These are phyloP conservation scores for Cochlearia excelsa DNA, from an alignment of 345 rosid genomes.

Conservation along the genomic window DNA sequence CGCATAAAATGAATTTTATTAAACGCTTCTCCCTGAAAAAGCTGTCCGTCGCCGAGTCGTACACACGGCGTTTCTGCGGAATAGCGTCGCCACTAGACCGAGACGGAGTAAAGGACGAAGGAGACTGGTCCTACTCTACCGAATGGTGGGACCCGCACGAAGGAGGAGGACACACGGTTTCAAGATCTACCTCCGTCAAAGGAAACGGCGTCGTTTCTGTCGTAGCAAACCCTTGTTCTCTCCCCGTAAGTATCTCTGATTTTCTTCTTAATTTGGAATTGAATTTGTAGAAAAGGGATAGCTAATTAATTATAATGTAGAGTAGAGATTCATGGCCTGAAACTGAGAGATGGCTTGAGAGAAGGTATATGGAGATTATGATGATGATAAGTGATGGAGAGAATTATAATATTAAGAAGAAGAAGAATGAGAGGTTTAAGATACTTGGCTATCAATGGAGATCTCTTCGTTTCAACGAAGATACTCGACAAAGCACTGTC, in stretches of 20 bases:
- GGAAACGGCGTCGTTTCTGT: conserved; percentile 91
- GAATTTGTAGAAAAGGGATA: background rate
- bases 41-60: conserved; percentile 28
- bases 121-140: conserved; percentile 75
- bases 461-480: conserved; percentile 70
- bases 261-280: background rate
- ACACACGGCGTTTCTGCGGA: conserved; percentile 45
- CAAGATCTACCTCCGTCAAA: conserved; percentile 48
- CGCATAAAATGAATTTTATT: conserved; percentile 13
- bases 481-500: conserved; percentile 80
- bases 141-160: conserved; percentile 81
- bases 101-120: conserved; percentile 57
- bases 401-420: too few species aligned
- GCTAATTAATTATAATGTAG: conserved; percentile 38
- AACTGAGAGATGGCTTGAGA: conserved; percentile 75
- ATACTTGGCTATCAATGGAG: conserved; percentile 90
- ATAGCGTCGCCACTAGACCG: background rate
- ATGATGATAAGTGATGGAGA: conserved; percentile 31
- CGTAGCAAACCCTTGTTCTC: conserved; percentile 64
- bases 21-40: conserved; percentile 13
- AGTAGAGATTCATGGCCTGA: conserved; percentile 54
- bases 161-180: conserved; percentile 42
- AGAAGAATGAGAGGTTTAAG: conserved; percentile 42
- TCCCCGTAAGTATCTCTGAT: conserved; percentile 56
- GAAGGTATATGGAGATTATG: conserved; percentile 51